phyloP scores from a whole-genome alignment of 768 basidiomycete genomes.

The Termitomyces sp. region DNA sequence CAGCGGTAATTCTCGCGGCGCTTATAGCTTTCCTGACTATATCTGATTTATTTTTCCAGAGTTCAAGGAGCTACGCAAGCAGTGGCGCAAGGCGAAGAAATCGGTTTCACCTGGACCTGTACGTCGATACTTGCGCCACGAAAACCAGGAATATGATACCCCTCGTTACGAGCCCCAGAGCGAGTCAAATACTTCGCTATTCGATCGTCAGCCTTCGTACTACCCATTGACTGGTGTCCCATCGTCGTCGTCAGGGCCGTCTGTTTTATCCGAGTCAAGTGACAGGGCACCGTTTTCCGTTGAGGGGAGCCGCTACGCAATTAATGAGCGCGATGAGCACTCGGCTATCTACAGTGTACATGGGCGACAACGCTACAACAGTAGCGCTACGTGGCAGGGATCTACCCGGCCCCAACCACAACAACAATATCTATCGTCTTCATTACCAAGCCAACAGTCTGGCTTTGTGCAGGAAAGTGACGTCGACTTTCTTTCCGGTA shows the following conservation, averaged over 20 bases:
- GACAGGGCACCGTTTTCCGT: constrained; percentile 24
- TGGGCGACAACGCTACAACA: constrained; percentile 25
- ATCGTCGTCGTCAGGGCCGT: constrained; percentile 24
- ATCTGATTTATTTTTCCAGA: constrained; percentile 43
- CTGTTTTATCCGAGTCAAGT: constrained; percentile 18
- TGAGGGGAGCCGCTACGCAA: constrained; percentile 27
- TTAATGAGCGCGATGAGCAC: constrained; percentile 26
- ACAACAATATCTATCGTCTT: constrained; percentile 23
- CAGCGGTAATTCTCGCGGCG: constrained; percentile 41
- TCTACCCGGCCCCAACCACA: constrained; percentile 16
- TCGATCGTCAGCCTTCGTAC: constrained; percentile 21
- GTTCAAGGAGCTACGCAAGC: constrained; percentile 96
- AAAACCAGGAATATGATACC: constrained; percentile 24
- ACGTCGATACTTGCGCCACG: constrained; percentile 26
- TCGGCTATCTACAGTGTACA: constrained; percentile 17
- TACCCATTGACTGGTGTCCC: constrained; percentile 20
- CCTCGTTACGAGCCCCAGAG: constrained; percentile 24
- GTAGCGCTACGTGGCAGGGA: constrained; percentile 30
- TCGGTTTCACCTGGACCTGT: constrained; percentile 36
- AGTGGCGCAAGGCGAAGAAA: constrained; percentile 93
- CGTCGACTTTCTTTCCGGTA: constrained; percentile 24
- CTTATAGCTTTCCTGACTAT: constrained; percentile 3
- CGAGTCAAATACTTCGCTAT: constrained; percentile 14
- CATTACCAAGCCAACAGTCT: constrained; percentile 16
- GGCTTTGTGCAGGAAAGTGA: constrained; percentile 15